phyloP scores from a whole-genome alignment of 169 alveolate species.

The Sarcocystis neurona region DNA sequence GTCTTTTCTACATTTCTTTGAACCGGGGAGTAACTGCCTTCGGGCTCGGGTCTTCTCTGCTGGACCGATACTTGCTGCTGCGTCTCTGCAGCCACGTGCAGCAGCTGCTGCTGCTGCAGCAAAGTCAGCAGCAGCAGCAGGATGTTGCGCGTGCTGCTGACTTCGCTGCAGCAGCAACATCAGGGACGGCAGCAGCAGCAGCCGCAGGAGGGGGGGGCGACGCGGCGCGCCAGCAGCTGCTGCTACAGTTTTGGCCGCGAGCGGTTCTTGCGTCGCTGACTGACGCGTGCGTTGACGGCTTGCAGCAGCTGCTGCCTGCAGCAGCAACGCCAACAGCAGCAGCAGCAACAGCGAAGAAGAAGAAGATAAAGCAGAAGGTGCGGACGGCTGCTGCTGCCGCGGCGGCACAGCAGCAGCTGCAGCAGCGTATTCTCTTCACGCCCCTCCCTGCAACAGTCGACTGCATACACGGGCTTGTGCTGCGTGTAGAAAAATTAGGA shows the following conservation, averaged over 20 bases:
- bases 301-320: too few species aligned
- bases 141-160: not conserved
- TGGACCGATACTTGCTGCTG: slow-evolving; percentile 38
- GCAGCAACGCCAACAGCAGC: slow-evolving; percentile 28
- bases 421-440: slow-evolving; percentile 25
- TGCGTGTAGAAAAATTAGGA: slow-evolving; percentile 12
- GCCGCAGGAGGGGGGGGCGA: not conserved
- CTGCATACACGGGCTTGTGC: slow-evolving; percentile 48
- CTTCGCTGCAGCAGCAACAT: not conserved
- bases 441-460: slow-evolving; percentile 44
- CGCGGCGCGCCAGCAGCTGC: not conserved
- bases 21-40: not conserved
- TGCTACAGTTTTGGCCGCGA: not conserved
- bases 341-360: slow-evolving; percentile 13
- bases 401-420: slow-evolving; percentile 34
- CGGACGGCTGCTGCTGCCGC: not conserved
- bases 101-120: slow-evolving; percentile 11
- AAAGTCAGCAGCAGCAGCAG: slow-evolving; percentile 27
- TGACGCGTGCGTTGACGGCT: too few species aligned
- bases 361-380: too few species aligned
- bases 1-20: slow-evolving; percentile 17
- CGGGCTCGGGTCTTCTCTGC: slow-evolving; percentile 13
- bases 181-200: slow-evolving; percentile 5
- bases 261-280: too few species aligned
- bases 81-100: slow-evolving; percentile 58